Conservation (phyloP, 768 basidiomycete genomes). For the Xerocomus spinulosus region DNA sequence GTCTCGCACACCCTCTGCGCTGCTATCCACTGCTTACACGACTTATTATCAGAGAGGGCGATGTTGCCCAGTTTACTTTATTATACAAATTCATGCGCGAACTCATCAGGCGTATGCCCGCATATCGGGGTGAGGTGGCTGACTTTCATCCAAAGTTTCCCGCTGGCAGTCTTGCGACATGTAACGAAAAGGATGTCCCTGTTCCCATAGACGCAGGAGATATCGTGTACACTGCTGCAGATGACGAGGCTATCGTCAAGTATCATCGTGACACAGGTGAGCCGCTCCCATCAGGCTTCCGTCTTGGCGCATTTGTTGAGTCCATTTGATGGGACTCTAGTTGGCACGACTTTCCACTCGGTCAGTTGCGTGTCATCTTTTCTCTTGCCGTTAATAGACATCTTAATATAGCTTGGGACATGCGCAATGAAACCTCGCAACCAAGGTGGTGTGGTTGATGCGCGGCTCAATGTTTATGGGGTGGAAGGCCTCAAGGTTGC, state of each 20-base stretch:
- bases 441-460: constrained; percentile 59
- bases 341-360: neutral
- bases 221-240: constrained; percentile 31
- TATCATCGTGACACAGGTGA: constrained; percentile 13
- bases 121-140: constrained; percentile 11
- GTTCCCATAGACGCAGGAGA: constrained; percentile 24
- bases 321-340: neutral
- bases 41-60: constrained; percentile 19
- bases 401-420: constrained; percentile 48
- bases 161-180: constrained; percentile 22
- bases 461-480: constrained; percentile 58
- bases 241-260: constrained; percentile 30
- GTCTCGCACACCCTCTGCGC: constrained; percentile 4
- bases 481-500: constrained; percentile 56
- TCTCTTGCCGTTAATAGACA: neutral
- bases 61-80: constrained; percentile 46
- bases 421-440: constrained; percentile 65
- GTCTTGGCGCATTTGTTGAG: neutral
- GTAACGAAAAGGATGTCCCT: constrained; percentile 15
- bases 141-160: constrained; percentile 24
- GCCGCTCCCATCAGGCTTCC: too few species aligned
- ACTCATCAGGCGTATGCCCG: constrained; percentile 47
- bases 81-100: constrained; percentile 53
- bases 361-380: neutral
- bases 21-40: neutral